These are phyloP conservation scores for Eragrostis tef DNA, from an alignment of 202 grass and related monocot genomes.

Conservation along the genomic window DNA sequence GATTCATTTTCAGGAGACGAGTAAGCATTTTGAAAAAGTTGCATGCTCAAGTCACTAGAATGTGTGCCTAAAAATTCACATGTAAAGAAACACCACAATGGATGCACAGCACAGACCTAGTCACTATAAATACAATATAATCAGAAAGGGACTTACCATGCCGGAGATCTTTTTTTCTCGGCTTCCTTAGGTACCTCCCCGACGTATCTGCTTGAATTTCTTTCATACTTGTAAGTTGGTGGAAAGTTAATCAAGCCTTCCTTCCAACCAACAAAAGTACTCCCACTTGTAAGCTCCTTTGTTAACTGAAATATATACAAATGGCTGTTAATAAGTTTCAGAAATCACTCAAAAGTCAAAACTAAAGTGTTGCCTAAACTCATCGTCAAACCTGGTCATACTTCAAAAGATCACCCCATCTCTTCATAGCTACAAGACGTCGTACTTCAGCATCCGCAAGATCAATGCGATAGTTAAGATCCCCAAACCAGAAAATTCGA, in stretches of 20 bases:
- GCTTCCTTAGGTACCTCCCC: slow-evolving; percentile 53
- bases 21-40: slow-evolving; percentile 6
- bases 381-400: slow-evolving; percentile 62
- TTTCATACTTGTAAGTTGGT: slow-evolving; percentile 75
- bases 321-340: slow-evolving; percentile 28
- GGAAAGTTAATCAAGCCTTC: slow-evolving; percentile 64
- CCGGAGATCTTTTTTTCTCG: slow-evolving; percentile 67
- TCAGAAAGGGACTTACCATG: slow-evolving; percentile 59
- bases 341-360: too few species aligned
- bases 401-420: slow-evolving; percentile 64
- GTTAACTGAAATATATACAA: slow-evolving; percentile 54
- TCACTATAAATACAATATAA: neutral
- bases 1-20: slow-evolving; percentile 34
- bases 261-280: slow-evolving; percentile 65
- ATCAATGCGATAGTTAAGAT: slow-evolving; percentile 74
- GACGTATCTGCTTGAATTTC: slow-evolving; percentile 60
- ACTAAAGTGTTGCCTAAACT: too few species aligned
- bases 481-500: slow-evolving; percentile 76
- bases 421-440: slow-evolving; percentile 44
- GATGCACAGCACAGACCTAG: neutral
- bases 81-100: neutral
- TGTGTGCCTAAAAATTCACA: neutral
- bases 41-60: neutral
- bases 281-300: slow-evolving; percentile 65
- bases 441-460: slow-evolving; percentile 58